These are phyloP conservation scores for Phytophthora litchii DNA, from an alignment of 352 stramenopile species.

Conservation along the genomic window DNA sequence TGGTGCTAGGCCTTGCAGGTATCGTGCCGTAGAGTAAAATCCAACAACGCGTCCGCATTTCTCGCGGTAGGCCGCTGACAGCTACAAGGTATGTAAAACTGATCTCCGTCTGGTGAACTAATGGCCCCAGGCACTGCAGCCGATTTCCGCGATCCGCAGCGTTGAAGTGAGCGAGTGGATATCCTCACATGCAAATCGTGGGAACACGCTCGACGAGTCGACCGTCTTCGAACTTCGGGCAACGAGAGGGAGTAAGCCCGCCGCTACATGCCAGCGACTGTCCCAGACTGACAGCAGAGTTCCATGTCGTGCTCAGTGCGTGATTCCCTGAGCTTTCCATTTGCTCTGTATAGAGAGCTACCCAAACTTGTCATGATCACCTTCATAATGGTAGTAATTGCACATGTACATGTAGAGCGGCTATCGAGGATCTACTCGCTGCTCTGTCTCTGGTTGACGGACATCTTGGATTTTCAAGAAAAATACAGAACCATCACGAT, in stretches of 20 bases:
- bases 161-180: constrained; percentile 30
- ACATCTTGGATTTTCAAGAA: constrained; percentile 12
- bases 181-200: constrained; percentile 17
- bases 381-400: not conserved
- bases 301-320: no score
- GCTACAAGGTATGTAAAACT: no score
- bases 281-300: no score
- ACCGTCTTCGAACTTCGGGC: constrained; percentile 1
- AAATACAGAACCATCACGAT: constrained; percentile 17
- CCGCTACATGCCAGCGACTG: no score
- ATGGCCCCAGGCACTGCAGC: constrained; percentile 2
- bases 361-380: no score
- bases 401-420: not conserved
- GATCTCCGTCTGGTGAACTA: no score
- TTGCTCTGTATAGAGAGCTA: no score
- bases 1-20: no score
- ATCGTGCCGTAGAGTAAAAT: no score
- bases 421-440: not conserved
- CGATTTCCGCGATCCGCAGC: constrained; percentile 28
- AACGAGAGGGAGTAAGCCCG: constrained; percentile 7
- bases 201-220: constrained; percentile 2
- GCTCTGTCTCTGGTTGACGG: constrained; percentile 8
- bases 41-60: no score
- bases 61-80: no score
- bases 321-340: no score